Percentiles rank a stretch among this genome's conserved stretches.
phyloP scores from a whole-genome alignment of 2,329 filamentous ascomycete species.

The Verticillium alfalfae region DNA sequence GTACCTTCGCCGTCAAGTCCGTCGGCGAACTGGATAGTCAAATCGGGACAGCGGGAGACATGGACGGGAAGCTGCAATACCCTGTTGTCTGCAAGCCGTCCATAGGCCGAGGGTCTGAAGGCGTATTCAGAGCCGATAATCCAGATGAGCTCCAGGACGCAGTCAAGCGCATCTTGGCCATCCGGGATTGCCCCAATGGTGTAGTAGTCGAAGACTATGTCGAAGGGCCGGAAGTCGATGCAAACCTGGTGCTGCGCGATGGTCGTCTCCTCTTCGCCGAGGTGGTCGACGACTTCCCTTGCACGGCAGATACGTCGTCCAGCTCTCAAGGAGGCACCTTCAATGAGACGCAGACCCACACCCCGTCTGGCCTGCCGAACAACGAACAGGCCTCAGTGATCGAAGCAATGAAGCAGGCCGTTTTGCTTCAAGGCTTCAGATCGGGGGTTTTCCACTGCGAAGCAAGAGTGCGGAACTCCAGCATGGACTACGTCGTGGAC shows the following conservation, averaged over 20 bases:
- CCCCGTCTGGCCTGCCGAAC: constrained; percentile 16
- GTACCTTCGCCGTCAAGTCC: constrained; percentile 12
- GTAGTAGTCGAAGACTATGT: constrained; percentile 32
- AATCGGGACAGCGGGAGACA: neutral
- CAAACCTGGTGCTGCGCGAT: constrained; percentile 30
- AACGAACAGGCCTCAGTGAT: constrained; percentile 13
- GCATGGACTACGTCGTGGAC: constrained; percentile 10
- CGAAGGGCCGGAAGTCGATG: constrained; percentile 34
- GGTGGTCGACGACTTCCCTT: constrained; percentile 30
- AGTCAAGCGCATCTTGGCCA: constrained; percentile 9
- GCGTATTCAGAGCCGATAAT: constrained; percentile 24
- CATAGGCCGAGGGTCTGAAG: constrained; percentile 22
- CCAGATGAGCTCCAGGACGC: constrained; percentile 17
- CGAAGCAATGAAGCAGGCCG: constrained; percentile 11
- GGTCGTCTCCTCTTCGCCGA: constrained; percentile 33
- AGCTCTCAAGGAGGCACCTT: constrained; percentile 9
- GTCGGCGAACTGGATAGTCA: constrained; percentile 11
- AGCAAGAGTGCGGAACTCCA: constrained; percentile 19
- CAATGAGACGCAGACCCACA: constrained; percentile 16
- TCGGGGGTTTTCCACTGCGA: constrained; percentile 23
- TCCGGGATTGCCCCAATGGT: constrained; percentile 6
- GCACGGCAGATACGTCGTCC: constrained; percentile 7
- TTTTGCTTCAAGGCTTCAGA: constrained; percentile 16
- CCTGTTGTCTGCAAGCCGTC: constrained; percentile 31
- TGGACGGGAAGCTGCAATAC: constrained; percentile 4